Conservation (phyloP, 2,329 filamentous ascomycete genomes). For the Penicillium griseofulvum region DNA sequence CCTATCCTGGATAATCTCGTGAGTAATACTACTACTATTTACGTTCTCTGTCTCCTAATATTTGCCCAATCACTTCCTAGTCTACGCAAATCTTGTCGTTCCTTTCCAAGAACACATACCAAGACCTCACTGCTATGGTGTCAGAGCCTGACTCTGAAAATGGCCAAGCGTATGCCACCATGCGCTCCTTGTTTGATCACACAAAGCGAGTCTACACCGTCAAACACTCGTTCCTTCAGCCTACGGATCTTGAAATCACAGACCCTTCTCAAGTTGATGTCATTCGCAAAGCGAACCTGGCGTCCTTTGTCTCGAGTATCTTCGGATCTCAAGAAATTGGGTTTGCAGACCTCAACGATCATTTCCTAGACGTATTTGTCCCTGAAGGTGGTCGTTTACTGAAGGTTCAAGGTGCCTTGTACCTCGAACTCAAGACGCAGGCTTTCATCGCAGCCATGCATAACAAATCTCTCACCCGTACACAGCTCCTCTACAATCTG, state of each 20-base stretch:
- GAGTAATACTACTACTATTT: constrained; percentile 20
- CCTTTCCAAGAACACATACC: constrained; percentile 56
- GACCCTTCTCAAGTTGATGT: constrained; percentile 56
- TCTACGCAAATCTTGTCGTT: constrained; percentile 59
- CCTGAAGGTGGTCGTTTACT: constrained; percentile 57
- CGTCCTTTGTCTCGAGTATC: constrained; percentile 62
- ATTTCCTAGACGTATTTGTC: constrained; percentile 64
- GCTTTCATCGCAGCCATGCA: constrained; percentile 63
- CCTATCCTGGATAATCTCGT: constrained; percentile 62
- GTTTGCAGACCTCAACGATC: constrained; percentile 62
- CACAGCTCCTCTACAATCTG: constrained; percentile 58
- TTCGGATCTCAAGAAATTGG: constrained; percentile 64
- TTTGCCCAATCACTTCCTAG: constrained; percentile 33
- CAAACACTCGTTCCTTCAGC: constrained; percentile 56
- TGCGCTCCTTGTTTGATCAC: constrained; percentile 62
- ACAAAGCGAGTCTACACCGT: constrained; percentile 61
- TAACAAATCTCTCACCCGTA: constrained; percentile 54
- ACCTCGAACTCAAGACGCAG: constrained; percentile 65
- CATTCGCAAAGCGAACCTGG: constrained; percentile 63
- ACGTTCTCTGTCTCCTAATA: neutral
- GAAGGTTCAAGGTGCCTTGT: constrained; percentile 60
- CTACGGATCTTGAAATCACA: constrained; percentile 52
- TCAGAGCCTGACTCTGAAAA: constrained; percentile 55
- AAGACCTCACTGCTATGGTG: constrained; percentile 58
- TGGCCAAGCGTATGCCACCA: constrained; percentile 60